Evolutionary conservation across 2,329 filamentous ascomycete genomes (phyloP).

Genomic region (Lasiodiplodia sp.): DNA sequence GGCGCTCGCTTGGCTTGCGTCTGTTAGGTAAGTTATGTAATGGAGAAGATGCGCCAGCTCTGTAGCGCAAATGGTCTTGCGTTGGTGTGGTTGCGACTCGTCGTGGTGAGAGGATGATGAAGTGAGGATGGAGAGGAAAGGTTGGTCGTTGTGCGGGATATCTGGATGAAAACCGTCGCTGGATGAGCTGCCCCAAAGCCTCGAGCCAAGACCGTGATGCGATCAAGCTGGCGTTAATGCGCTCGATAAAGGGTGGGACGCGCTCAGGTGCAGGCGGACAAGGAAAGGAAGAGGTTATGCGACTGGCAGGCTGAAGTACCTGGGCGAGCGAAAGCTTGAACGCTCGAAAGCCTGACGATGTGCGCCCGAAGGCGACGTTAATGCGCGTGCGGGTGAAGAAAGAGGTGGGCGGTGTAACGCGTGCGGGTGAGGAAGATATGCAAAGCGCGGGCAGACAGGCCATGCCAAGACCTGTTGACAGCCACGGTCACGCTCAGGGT

Average conservation of each 20-base stretch:
- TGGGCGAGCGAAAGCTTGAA: not conserved
- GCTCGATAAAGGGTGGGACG: not conserved
- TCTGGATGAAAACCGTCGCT: not conserved
- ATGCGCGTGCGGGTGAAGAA: not conserved
- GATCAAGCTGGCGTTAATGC: not conserved
- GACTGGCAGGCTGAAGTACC: not conserved
- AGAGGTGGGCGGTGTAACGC: not conserved
- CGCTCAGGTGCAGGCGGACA: not conserved
- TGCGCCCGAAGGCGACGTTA: not conserved
- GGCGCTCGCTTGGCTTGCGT: not conserved
- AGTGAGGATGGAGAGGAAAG: not conserved
- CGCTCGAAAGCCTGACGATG: not conserved
- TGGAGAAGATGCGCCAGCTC: accelerated
- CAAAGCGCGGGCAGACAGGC: not conserved
- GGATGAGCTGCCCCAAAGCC: not conserved
- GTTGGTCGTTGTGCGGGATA: not conserved
- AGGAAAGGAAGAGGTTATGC: not conserved
- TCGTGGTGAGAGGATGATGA: not conserved
- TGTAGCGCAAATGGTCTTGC: not conserved
- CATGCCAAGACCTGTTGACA: not conserved
- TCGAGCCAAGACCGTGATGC: not conserved
- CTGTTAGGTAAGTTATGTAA: no score
- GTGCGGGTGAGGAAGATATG: not conserved
- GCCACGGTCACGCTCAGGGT: not conserved
- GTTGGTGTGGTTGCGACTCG: not conserved